Conservation (phyloP, 257 asterid species). For the Solanum chiquidenum region DNA sequence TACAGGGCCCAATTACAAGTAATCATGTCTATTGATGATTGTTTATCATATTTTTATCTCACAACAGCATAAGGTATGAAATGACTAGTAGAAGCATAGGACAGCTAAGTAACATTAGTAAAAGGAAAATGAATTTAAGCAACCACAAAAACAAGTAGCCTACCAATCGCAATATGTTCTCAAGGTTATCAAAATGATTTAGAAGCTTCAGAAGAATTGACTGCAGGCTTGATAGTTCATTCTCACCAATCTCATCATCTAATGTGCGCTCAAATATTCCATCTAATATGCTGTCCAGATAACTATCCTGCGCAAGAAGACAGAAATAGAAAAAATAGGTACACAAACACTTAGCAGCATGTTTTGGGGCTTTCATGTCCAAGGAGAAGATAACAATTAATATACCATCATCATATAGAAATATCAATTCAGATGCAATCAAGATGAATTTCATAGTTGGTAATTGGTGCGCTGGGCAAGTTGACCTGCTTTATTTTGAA, state of each 20-base stretch:
- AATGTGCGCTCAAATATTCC: conserved; percentile 46
- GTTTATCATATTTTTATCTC: neutral
- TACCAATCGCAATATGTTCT: conserved; percentile 56
- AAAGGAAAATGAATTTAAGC: neutral
- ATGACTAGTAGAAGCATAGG: conserved; percentile 1
- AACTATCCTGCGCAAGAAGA: conserved; percentile 36
- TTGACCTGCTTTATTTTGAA: neutral
- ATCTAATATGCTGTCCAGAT: conserved; percentile 38
- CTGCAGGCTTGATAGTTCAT: conserved; percentile 49
- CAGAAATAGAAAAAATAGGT: neutral
- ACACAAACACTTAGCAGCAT: neutral
- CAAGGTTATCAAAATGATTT: conserved; percentile 38
- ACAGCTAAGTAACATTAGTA: neutral
- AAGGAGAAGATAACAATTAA: conserved; percentile 1
- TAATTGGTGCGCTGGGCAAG: neutral
- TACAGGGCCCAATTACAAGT: neutral
- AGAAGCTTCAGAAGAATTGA: conserved; percentile 60
- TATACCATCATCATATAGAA: conserved; percentile 3
- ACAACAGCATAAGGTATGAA: neutral
- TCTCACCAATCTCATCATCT: conserved; percentile 38
- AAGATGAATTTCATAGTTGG: neutral
- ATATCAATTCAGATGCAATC: neutral
- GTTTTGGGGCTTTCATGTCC: neutral
- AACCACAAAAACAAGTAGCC: conserved; percentile 7
- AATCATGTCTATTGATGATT: neutral